These are phyloP conservation scores for Wickerhamiella spandovensis DNA, from an alignment of 805 yeast genomes.

Conservation along the genomic window DNA sequence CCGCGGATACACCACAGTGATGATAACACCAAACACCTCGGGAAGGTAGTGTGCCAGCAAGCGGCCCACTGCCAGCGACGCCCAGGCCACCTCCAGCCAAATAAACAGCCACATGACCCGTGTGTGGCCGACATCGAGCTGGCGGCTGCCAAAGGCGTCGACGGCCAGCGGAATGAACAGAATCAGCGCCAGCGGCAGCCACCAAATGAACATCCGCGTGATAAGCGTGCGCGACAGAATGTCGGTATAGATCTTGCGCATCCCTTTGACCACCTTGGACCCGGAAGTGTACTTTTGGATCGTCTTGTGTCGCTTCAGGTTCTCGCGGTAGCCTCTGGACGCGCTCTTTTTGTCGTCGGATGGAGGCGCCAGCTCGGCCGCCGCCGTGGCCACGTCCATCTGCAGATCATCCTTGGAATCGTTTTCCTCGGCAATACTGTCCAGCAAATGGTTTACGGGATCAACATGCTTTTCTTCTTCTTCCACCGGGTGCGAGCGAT, in stretches of 20 bases:
- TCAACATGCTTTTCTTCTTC: constrained; percentile 7
- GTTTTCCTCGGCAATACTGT: constrained; percentile 17
- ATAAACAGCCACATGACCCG: constrained; percentile 28
- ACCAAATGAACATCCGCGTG: constrained; percentile 24
- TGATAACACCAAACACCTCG: constrained; percentile 16
- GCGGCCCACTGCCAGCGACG: constrained; percentile 23
- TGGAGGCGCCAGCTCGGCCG: constrained; percentile 8
- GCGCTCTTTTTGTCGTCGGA: constrained; percentile 4
- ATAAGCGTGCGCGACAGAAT: constrained; percentile 16
- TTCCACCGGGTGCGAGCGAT: background rate
- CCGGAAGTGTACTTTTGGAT: constrained; percentile 12
- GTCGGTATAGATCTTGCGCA: constrained; percentile 12
- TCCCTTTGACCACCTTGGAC: constrained; percentile 6
- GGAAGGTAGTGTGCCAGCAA: constrained; percentile 26
- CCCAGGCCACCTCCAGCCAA: constrained; percentile 31
- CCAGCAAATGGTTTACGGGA: constrained; percentile 9
- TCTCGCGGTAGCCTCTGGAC: constrained; percentile 14
- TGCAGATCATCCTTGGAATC: constrained; percentile 7
- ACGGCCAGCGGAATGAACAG: constrained; percentile 27
- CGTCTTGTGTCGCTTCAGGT: constrained; percentile 13
- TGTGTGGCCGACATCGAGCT: constrained; percentile 23
- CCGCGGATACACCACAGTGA: constrained; percentile 23
- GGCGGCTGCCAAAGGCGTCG: constrained; percentile 25
- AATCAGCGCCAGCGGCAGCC: constrained; percentile 27
- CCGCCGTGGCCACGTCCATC: constrained; percentile 15